Percentiles rank a stretch among this genome's conserved stretches.
phyloP scores from a whole-genome alignment of 805 yeast genomes.

The Yamadazyma sp. region DNA sequence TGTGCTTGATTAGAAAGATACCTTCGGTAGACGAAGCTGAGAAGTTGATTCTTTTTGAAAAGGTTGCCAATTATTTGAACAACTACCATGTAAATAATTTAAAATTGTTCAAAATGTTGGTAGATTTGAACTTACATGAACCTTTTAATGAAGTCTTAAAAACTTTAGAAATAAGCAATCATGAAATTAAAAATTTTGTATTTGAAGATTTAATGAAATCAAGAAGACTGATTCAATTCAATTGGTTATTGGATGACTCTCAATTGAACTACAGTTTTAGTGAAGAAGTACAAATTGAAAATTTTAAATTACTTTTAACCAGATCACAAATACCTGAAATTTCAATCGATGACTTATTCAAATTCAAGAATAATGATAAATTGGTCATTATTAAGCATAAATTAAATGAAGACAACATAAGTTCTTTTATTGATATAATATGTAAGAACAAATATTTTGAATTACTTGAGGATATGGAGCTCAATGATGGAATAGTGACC shows the following conservation, averaged over 20 bases:
- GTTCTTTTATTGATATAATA: slow-evolving; percentile 3
- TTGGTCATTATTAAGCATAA: slow-evolving; percentile 5
- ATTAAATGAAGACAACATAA: slow-evolving; percentile 6
- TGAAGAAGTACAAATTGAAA: slow-evolving; percentile 7
- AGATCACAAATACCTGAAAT: slow-evolving; percentile 2
- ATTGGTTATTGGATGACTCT: slow-evolving; percentile 10
- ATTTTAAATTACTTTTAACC: slow-evolving; percentile 5
- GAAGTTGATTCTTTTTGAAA: slow-evolving; percentile 4
- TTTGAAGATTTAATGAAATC: slow-evolving; percentile 6
- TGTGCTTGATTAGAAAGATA: slow-evolving; percentile 6
- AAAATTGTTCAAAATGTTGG: slow-evolving; percentile 6
- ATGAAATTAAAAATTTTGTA: slow-evolving; percentile 5
- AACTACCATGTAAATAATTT: slow-evolving; percentile 5
- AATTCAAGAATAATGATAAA: slow-evolving; percentile 1
- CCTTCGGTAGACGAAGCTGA: background rate
- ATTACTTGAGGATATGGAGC: slow-evolving; percentile 8
- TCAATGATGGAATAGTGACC: slow-evolving; percentile 7
- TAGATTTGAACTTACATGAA: background rate
- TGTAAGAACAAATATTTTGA: slow-evolving; percentile 1
- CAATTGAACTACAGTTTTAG: slow-evolving; percentile 10
- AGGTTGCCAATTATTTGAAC: slow-evolving; percentile 7
- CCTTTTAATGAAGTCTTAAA: slow-evolving; percentile 4
- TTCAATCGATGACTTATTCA: slow-evolving; percentile 8
- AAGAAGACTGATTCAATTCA: slow-evolving; percentile 1
- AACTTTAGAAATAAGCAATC: slow-evolving; percentile 2